Conservation (phyloP, 768 basidiomycete genomes). For the Neoboletus subvelutipes region DNA sequence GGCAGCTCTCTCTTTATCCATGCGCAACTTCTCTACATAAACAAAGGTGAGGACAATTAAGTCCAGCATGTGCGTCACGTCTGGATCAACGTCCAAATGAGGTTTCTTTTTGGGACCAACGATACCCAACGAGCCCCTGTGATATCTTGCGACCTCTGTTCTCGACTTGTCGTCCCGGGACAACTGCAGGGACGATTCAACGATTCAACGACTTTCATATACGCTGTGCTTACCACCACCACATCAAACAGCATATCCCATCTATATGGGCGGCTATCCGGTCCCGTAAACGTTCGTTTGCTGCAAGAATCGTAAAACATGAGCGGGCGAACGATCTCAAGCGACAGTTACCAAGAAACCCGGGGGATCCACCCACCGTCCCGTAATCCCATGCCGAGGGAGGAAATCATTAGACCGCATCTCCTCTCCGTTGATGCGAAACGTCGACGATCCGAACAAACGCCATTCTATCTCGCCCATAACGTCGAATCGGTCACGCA, state of each 20-base stretch:
- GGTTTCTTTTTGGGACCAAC: conserved; percentile 12
- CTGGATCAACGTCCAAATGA: neutral
- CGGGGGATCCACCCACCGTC: neutral
- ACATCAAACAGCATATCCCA: conserved; percentile 26
- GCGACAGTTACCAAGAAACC: neutral
- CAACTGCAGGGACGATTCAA: conserved; percentile 5
- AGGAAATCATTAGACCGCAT: conserved; percentile 25
- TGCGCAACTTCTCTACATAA: neutral
- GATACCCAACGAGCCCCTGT: conserved; percentile 17
- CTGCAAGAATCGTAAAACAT: neutral
- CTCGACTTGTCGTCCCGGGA: conserved; percentile 14
- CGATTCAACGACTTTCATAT: too few species aligned
- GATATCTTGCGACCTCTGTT: conserved; percentile 18
- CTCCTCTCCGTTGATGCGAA: conserved; percentile 31
- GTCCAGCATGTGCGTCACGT: neutral
- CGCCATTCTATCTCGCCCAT: conserved; percentile 37
- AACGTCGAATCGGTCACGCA: conserved; percentile 28
- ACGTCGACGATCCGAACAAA: conserved; percentile 22
- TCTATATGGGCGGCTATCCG: conserved; percentile 31
- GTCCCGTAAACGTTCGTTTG: conserved; percentile 29
- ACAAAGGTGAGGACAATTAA: neutral
- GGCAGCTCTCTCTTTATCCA: neutral
- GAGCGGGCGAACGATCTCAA: neutral
- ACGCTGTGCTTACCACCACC: conserved; percentile 9
- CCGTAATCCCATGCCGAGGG: conserved; percentile 18